Base-by-base conservation (phyloP, 495 filamentous ascomycete species). In the Aspergillus bridgeri region DNA sequence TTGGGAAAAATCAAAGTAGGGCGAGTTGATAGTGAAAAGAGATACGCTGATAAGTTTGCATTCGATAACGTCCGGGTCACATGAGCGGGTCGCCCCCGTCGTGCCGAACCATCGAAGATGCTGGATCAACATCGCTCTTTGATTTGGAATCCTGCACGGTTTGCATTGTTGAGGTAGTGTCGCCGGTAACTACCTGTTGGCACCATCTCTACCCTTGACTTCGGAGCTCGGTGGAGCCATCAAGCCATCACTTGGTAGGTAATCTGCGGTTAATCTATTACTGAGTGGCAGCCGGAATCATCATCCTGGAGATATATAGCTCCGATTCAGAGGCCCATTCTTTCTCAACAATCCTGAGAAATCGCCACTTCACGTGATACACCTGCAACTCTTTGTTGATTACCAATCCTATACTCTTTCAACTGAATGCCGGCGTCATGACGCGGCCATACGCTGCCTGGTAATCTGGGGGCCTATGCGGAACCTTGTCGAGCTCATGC, bases 31-130 rank as follows among this genome's bases (percentile, higher is more conserved):
- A 44, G 48, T 17, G 53, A 21, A 48, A 56, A 27, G 33, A 33
- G 33, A 27, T 46, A 4, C 23, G 23, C 56, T 23, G 56, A 58
- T 58, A 58, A 52, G 33, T 38, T 38, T 11, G 33, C 33, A 19
- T 29, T 52, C 50, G 7, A 42, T 52, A 52, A 22, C 29, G 17
- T 6, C n/a, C n/a, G 23, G 19, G 50, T 52, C 50, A 52, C 50
- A 52, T 52, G 50, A 52, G 27, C 50, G 50, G 50, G 50, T 42
- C 20, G 33, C 25, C 48, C 48, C 48, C 48, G 33, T 50, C 21
- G 48, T 46, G 23, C 24, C 29, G 48, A 27, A 27, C 22, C 22
- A 27, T 50, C 17, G n/a, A 48, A 27, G 3, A 18, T 27, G 13
- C 23, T 50, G 22, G 48, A 22, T 50, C 45, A 20, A 45, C 19